phyloP scores from a whole-genome alignment of 352 stramenopile species.

The Stephanocyclus meneghinianus region DNA sequence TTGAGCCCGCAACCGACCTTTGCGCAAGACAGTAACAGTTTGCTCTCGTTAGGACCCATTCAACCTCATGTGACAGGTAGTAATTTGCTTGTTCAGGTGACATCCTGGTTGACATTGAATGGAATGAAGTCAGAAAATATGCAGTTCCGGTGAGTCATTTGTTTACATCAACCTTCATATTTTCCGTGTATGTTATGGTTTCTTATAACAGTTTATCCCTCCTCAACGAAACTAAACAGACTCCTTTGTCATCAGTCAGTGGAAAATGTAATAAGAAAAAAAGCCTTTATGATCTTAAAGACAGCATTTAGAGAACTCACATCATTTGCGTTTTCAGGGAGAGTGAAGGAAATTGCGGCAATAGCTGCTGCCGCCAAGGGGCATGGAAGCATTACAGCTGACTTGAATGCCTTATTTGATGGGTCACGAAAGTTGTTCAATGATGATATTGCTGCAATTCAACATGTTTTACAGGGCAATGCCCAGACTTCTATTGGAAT shows the following conservation, averaged over 20 bases:
- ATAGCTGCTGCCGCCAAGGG: slow-evolving; percentile 60
- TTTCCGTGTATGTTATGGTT: background rate
- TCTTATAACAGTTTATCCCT: slow-evolving; percentile 60
- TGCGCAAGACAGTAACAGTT: slow-evolving; percentile 40
- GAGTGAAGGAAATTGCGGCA: slow-evolving; percentile 81
- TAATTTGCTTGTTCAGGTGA: slow-evolving; percentile 87
- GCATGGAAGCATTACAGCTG: slow-evolving; percentile 65
- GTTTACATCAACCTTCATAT: slow-evolving; percentile 12
- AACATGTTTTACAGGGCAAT: slow-evolving; percentile 74
- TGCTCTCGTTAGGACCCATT: slow-evolving; percentile 53
- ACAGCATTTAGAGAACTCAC: slow-evolving; percentile 81
- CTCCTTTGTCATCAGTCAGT: slow-evolving; percentile 86
- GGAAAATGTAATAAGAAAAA: slow-evolving; percentile 96
- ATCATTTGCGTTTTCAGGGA: slow-evolving; percentile 79
- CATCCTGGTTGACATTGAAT: slow-evolving; percentile 98
- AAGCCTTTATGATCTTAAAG: slow-evolving; percentile 89
- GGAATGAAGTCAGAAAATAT: slow-evolving; percentile 99
- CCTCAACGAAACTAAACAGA: background rate
- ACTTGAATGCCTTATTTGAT: slow-evolving; percentile 72
- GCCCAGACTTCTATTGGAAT: slow-evolving; percentile 72
- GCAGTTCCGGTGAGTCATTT: slow-evolving; percentile 90
- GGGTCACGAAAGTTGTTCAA: slow-evolving; percentile 75
- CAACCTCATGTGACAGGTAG: slow-evolving; percentile 56
- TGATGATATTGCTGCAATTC: slow-evolving; percentile 81
- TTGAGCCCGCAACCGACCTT: slow-evolving; percentile 37